phyloP scores from a whole-genome alignment of 352 stramenopile genomes.

The Globisporangium uncinulatum region DNA sequence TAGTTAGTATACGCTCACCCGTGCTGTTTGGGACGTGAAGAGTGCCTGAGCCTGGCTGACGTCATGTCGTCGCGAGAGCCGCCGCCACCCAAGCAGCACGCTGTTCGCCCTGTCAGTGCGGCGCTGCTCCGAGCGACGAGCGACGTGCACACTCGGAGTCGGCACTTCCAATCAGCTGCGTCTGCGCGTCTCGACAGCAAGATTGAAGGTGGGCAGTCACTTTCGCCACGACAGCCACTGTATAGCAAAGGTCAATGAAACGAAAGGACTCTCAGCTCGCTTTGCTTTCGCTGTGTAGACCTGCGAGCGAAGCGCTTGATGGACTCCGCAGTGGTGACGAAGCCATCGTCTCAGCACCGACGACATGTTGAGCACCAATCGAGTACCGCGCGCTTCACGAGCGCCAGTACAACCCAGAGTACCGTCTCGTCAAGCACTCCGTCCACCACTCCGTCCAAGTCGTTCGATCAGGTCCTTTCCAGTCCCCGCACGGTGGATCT shows the following conservation, averaged over 20 bases:
- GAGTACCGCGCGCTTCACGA: not conserved
- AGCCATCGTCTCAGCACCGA: constrained; percentile 13
- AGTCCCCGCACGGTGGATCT: not conserved
- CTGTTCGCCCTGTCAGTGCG: not conserved
- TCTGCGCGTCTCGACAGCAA: constrained; percentile 7
- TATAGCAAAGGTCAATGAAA: no score
- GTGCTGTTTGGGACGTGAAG: no score
- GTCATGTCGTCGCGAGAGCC: not conserved
- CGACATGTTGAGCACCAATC: constrained; percentile 4
- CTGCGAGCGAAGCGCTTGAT: constrained; percentile 7
- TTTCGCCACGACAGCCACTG: no score
- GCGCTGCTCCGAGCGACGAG: not conserved
- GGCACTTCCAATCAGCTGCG: not conserved
- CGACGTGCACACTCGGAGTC: not conserved
- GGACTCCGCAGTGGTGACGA: constrained; percentile 6
- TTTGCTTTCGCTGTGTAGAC: not conserved
- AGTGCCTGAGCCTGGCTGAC: no score
- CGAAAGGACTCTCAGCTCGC: not conserved
- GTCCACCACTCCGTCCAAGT: not conserved
- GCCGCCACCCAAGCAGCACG: not conserved
- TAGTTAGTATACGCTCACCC: no score
- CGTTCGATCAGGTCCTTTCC: not conserved
- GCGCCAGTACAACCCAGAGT: not conserved
- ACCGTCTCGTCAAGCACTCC: not conserved
- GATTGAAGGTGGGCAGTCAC: constrained; percentile 6